phyloP scores from a whole-genome alignment of 495 filamentous ascomycete genomes.

The Amphirosellinia nigrospora region DNA sequence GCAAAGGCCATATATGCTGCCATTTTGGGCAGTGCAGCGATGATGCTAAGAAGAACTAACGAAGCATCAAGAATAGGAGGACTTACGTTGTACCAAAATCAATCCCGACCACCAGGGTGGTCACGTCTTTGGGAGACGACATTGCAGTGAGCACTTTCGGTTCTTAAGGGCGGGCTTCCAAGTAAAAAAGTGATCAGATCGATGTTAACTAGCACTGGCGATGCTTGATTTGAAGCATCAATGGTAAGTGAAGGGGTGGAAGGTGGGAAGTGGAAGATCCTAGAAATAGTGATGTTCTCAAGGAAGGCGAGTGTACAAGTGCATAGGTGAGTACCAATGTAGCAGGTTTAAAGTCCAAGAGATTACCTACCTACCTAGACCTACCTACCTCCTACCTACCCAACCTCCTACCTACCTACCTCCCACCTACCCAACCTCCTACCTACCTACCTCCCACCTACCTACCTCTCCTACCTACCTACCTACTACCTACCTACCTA shows the following conservation, averaged over 20 bases:
- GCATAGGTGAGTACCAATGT: too few species aligned
- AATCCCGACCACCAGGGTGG: slow-evolving; percentile 42
- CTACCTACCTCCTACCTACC: too few species aligned
- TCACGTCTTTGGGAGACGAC: neutral
- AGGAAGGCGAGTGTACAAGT: too few species aligned
- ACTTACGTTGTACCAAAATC: slow-evolving; percentile 54
- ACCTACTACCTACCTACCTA: too few species aligned
- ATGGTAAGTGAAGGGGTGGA: neutral
- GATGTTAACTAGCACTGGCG: too few species aligned
- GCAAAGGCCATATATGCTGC: too few species aligned
- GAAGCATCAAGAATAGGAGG: neutral
- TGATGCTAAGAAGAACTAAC: neutral
- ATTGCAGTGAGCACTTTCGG: neutral
- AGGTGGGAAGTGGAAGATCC: neutral
- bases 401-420: too few species aligned
- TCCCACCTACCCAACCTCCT: too few species aligned
- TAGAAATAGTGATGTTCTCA: neutral
- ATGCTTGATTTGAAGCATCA: neutral
- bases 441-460: too few species aligned
- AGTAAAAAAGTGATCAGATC: neutral
- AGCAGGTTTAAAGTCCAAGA: too few species aligned
- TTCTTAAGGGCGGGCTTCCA: neutral
- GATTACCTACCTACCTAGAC: too few species aligned
- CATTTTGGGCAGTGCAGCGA: neutral
- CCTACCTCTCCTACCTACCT: too few species aligned